phyloP scores from a whole-genome alignment of 2,329 filamentous ascomycete genomes.

The Fusarium napiforme region DNA sequence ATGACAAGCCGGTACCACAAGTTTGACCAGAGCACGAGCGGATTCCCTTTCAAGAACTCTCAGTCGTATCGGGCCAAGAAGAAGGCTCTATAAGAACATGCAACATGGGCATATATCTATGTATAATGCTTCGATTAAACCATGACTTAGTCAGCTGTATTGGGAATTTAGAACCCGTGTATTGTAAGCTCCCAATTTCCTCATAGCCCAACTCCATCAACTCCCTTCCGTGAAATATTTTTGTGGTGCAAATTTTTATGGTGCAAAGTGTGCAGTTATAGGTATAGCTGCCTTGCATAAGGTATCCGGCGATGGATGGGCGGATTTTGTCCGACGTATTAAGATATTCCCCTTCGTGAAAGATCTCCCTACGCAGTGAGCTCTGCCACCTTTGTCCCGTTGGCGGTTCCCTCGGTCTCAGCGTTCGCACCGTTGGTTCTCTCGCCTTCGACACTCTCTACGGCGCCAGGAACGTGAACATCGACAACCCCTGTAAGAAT shows the following conservation, averaged over 20 bases:
- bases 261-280: slow-evolving; percentile 20
- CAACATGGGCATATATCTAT: background rate
- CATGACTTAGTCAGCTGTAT: slow-evolving; percentile 22
- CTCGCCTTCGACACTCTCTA: slow-evolving; percentile 44
- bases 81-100: slow-evolving; percentile 46
- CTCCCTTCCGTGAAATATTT: slow-evolving; percentile 34
- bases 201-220: slow-evolving; percentile 40
- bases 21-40: slow-evolving; percentile 54
- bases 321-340: background rate
- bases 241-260: slow-evolving; percentile 36
- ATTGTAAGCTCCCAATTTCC: slow-evolving; percentile 15
- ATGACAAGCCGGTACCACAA: slow-evolving; percentile 51
- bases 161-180: slow-evolving; percentile 8
- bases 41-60: slow-evolving; percentile 53
- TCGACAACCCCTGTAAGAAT: slow-evolving; percentile 63
- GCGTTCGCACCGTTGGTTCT: slow-evolving; percentile 38
- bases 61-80: slow-evolving; percentile 54
- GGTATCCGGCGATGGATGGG: too few species aligned
- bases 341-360: background rate
- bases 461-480: slow-evolving; percentile 53
- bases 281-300: background rate
- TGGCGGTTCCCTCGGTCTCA: slow-evolving; percentile 19
- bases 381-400: slow-evolving; percentile 14
- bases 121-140: slow-evolving; percentile 9
- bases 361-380: background rate